phyloP scores from a whole-genome alignment of 2,329 filamentous ascomycete genomes.

The Paecilomyces sp. region DNA sequence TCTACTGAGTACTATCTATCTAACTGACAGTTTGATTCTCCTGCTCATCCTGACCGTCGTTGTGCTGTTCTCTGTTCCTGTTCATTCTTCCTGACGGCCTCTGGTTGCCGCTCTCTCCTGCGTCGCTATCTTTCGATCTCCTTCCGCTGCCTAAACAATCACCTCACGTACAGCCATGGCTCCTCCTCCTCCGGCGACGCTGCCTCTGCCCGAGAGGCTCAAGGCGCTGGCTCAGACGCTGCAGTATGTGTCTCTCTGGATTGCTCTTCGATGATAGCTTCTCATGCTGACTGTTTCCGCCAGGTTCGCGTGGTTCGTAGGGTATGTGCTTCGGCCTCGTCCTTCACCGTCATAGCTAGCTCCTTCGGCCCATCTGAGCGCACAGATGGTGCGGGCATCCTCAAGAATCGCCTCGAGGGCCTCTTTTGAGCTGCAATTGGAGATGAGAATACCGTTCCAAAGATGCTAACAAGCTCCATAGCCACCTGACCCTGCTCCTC shows the following conservation, averaged over 20 bases:
- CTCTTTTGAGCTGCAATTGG: constrained; percentile 2
- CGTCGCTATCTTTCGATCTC: constrained; percentile 1
- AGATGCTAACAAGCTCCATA: constrained; percentile 33
- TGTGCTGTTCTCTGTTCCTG: neutral
- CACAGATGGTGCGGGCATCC: neutral
- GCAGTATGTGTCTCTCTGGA: constrained; percentile 64
- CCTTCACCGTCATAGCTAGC: constrained; percentile 7
- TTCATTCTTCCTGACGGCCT: neutral
- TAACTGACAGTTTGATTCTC: neutral
- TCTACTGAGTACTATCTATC: neutral
- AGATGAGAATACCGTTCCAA: neutral
- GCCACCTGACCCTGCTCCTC: constrained; percentile 79
- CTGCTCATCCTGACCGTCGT: neutral
- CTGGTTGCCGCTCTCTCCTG: neutral
- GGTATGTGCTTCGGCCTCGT: constrained; percentile 51
- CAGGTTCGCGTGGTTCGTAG: constrained; percentile 66
- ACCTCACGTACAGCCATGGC: constrained; percentile 47
- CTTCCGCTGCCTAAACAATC: constrained; percentile 1
- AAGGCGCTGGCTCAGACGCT: constrained; percentile 76
- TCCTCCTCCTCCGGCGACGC: constrained; percentile 62
- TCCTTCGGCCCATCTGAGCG: neutral
- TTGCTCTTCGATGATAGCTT: neutral
- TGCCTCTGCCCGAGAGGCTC: constrained; percentile 68
- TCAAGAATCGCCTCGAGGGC: neutral
- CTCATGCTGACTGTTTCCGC: constrained; percentile 27